Conservation (phyloP, 2,329 filamentous ascomycete genomes). For the Aspergillus jensenii region DNA sequence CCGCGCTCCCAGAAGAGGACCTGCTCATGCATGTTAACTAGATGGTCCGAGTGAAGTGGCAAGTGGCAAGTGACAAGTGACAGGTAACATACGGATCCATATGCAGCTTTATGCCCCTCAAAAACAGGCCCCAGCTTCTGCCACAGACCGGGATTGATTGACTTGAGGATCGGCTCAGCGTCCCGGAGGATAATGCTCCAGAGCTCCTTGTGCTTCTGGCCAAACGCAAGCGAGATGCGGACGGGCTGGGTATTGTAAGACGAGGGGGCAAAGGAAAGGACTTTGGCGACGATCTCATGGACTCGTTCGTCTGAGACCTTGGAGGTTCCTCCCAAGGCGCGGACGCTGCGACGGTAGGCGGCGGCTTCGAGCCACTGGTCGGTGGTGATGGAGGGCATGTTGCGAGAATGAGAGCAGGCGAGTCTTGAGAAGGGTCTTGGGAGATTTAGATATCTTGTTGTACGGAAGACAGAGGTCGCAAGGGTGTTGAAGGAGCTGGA, state of each 20-base stretch:
- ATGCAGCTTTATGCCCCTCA: background rate
- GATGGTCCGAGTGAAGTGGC: background rate
- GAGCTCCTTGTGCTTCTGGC: background rate
- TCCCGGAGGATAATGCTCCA: background rate
- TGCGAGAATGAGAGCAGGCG: background rate
- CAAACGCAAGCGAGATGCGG: background rate
- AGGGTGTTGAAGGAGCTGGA: background rate
- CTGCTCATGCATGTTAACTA: background rate
- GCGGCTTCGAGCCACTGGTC: background rate
- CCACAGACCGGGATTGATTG: background rate
- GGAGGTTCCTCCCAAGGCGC: background rate
- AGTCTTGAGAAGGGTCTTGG: background rate
- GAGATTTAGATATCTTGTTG: background rate
- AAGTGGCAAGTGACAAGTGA: background rate
- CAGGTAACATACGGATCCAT: background rate
- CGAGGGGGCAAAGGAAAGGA: background rate
- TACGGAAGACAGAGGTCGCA: background rate
- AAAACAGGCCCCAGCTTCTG: background rate
- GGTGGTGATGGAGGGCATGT: background rate
- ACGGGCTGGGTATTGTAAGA: background rate
- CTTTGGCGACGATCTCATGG: background rate
- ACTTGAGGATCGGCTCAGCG: background rate
- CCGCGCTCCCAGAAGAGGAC: background rate
- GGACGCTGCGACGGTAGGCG: background rate
- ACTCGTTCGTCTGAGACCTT: background rate